Conservation (phyloP, 768 basidiomycete genomes). For the Mycena vitilis region DNA sequence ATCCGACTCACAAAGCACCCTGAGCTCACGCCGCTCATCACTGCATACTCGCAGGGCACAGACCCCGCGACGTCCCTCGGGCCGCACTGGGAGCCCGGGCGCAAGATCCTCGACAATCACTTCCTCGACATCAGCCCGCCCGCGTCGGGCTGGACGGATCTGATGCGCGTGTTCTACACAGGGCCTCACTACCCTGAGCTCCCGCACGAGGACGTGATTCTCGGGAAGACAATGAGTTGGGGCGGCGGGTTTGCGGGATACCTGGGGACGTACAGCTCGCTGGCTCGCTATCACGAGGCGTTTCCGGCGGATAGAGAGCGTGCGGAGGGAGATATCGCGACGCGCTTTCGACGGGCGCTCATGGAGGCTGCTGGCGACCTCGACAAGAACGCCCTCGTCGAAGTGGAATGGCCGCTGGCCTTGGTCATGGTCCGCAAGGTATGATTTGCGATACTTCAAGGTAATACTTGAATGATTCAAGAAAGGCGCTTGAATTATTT, state of each 20-base stretch:
- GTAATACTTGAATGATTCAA: too few species aligned
- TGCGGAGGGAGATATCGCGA: slow-evolving; percentile 71
- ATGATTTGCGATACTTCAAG: neutral
- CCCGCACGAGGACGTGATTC: slow-evolving; percentile 56
- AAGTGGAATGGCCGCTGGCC: slow-evolving; percentile 22
- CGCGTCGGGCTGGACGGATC: slow-evolving; percentile 47
- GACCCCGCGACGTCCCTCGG: slow-evolving; percentile 69
- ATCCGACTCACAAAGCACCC: slow-evolving; percentile 74
- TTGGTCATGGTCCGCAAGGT: slow-evolving; percentile 16
- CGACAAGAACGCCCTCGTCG: slow-evolving; percentile 3
- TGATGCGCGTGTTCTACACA: slow-evolving; percentile 68
- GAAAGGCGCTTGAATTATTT: neutral
- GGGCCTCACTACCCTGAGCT: slow-evolving; percentile 58
- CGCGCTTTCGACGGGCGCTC: slow-evolving; percentile 70
- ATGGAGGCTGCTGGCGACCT: slow-evolving; percentile 49
- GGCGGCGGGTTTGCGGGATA: slow-evolving; percentile 66
- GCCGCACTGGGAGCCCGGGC: slow-evolving; percentile 86
- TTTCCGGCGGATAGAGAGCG: slow-evolving; percentile 65
- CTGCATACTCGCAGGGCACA: slow-evolving; percentile 69
- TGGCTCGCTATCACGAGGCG: slow-evolving; percentile 74
- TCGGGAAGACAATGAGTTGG: slow-evolving; percentile 73
- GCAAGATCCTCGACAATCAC: slow-evolving; percentile 78
- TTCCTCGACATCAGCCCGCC: slow-evolving; percentile 65
- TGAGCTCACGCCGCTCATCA: slow-evolving; percentile 65
- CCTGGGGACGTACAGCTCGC: slow-evolving; percentile 74